phyloP scores from a whole-genome alignment of 2,329 filamentous ascomycete genomes.

The Epichloe glyceriae region DNA sequence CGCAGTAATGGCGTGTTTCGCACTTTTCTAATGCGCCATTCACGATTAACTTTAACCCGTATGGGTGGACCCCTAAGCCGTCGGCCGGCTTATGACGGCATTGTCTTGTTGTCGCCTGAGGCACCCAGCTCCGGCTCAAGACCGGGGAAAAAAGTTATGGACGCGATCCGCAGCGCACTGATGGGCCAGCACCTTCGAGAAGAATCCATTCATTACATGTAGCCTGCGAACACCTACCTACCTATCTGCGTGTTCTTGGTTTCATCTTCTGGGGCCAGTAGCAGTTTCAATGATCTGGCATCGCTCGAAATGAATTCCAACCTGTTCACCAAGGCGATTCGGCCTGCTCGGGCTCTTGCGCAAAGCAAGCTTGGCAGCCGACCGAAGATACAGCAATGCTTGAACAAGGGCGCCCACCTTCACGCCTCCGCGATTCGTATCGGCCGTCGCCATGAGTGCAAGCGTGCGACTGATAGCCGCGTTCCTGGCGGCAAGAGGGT shows the following conservation, averaged over 20 bases:
- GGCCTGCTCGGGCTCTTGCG: conserved; percentile 32
- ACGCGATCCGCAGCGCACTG: background rate
- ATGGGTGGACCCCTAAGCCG: too few relatives aligned
- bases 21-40: too few relatives aligned
- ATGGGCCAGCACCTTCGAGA: conserved; percentile 4
- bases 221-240: background rate
- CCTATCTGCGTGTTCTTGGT: background rate
- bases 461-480: conserved; percentile 8
- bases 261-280: background rate
- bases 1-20: too few relatives aligned
- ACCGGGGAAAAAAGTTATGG: conserved; percentile 10
- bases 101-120: conserved; percentile 15
- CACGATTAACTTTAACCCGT: too few relatives aligned
- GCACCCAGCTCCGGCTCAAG: conserved; percentile 14
- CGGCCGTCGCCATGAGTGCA: conserved; percentile 10
- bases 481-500: conserved; percentile 18
- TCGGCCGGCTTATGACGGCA: conserved; percentile 16
- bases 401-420: conserved; percentile 24
- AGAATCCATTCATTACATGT: conserved; percentile 7
- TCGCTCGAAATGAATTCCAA: conserved; percentile 32
- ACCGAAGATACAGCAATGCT: conserved; percentile 25
- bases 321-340: conserved; percentile 32
- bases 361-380: conserved; percentile 27
- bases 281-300: conserved; percentile 16
- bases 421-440: conserved; percentile 19